These are phyloP conservation scores for Capronia coronata DNA, from an alignment of 2,329 filamentous ascomycete genomes.

Conservation along the genomic window DNA sequence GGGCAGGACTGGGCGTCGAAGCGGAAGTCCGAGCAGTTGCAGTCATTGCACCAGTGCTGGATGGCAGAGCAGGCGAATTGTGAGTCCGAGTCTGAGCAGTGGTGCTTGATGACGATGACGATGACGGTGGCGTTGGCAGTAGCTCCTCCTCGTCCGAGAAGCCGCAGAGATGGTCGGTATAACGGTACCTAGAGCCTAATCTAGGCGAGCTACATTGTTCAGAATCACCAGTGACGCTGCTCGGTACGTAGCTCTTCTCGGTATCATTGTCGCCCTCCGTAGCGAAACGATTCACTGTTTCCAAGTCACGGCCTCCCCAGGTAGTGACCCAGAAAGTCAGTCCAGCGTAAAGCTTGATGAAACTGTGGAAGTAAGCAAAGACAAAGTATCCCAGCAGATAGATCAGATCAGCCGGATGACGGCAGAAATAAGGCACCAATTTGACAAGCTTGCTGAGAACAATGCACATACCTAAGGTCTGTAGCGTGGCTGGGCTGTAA, in stretches of 20 bases:
- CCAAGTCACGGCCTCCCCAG: slow-evolving; percentile 41
- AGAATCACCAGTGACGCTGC: too few relatives aligned
- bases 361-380: slow-evolving; percentile 54
- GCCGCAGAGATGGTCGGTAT: too few relatives aligned
- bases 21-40: too few relatives aligned
- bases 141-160: too few relatives aligned
- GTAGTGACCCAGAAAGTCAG: slow-evolving; percentile 46
- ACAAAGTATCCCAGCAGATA: slow-evolving; percentile 47
- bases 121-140: too few relatives aligned
- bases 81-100: too few relatives aligned
- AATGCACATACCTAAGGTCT: slow-evolving; percentile 42
- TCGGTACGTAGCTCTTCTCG: neutral
- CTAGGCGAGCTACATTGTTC: too few relatives aligned
- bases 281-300: neutral
- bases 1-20: too few relatives aligned
- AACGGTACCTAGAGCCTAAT: too few relatives aligned
- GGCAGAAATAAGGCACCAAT: slow-evolving; percentile 47
- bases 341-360: slow-evolving; percentile 53
- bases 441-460: slow-evolving; percentile 53
- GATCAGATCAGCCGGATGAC: slow-evolving; percentile 47
- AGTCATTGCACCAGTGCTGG: too few relatives aligned
- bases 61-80: too few relatives aligned
- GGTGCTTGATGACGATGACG: too few relatives aligned
- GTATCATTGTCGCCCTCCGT: neutral
- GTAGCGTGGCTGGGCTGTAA: slow-evolving; percentile 20